phyloP scores from a whole-genome alignment of 805 yeast species.

The Kodamaea nitidulidarum region DNA sequence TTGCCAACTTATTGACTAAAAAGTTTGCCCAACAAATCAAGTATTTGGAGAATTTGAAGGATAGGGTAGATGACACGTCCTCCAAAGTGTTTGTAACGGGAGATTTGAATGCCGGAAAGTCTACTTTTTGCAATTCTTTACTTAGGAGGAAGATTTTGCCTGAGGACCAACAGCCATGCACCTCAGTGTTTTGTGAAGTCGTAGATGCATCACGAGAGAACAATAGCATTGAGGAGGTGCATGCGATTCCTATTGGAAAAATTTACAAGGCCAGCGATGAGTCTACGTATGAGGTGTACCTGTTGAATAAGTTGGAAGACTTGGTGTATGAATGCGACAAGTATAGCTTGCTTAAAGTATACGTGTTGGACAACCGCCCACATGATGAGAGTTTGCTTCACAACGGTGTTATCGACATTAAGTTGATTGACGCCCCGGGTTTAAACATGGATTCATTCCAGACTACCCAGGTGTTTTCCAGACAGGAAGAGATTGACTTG shows the following conservation, averaged over 20 bases:
- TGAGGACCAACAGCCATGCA: slow-evolving; percentile 97
- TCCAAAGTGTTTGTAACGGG: slow-evolving; percentile 96
- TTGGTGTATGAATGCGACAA: slow-evolving; percentile 72
- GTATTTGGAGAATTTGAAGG: slow-evolving; percentile 69
- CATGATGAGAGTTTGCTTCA: slow-evolving; percentile 65
- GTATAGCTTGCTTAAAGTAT: slow-evolving; percentile 72
- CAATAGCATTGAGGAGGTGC: slow-evolving; percentile 79
- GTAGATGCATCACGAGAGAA: slow-evolving; percentile 73
- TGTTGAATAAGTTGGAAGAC: slow-evolving; percentile 55
- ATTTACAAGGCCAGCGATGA: slow-evolving; percentile 54
- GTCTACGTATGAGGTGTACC: slow-evolving; percentile 56
- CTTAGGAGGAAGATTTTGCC: slow-evolving; percentile 76
- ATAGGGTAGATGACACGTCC: slow-evolving; percentile 83
- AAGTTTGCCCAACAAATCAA: slow-evolving; percentile 61
- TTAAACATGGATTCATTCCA: slow-evolving; percentile 88
- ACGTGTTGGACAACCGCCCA: slow-evolving; percentile 71
- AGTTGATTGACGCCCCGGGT: slow-evolving; percentile 96
- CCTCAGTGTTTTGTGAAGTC: slow-evolving; percentile 93
- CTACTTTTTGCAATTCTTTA: slow-evolving; percentile 90
- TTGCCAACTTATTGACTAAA: slow-evolving; percentile 65
- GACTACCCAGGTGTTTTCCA: slow-evolving; percentile 89
- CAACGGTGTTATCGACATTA: slow-evolving; percentile 89
- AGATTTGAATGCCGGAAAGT: slow-evolving; percentile 93
- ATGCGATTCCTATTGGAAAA: slow-evolving; percentile 68
- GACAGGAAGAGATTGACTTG: slow-evolving; percentile 95